Base-by-base conservation (phyloP, 2,329 filamentous ascomycete genomes). In the Stagonosporopsis chrysanthemi region DNA sequence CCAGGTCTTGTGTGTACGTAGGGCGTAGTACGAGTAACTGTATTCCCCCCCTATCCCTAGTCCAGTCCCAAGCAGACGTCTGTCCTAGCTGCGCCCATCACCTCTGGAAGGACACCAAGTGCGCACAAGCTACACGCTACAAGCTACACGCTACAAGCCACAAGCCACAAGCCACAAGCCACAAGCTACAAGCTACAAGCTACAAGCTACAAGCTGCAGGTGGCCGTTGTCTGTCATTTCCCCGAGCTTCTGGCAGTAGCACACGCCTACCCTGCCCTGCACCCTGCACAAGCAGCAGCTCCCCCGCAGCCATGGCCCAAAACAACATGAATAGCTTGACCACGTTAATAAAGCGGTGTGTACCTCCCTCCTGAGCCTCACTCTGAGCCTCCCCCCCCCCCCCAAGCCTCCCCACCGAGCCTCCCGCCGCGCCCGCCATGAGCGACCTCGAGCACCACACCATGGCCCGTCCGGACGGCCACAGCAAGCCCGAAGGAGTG, bases 301-400 rank as follows among this genome's bases (percentile, higher is more conserved):
- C 65, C 67, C 72, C 66, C 55, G 54, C 70, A 59, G 45, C 15
- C 62, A 93, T 93, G 90, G 86, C 89, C 65, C 81, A 87, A 62
- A 90, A 85, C 79, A 91, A 92, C 72, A 97, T 98, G 92, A 89
- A 98, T 80, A 98, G 97, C 76, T 82, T 99, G 62, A 96, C 92
- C 33, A 99, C 95, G 52, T 86, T 99, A 72, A 97, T 99, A 82
- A 99, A 99, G 86, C 88, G 95, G 95, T 98, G 86, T 70, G 86
- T 80, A 52, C 60, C 26, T 50, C 44, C 28, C 52, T 58, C n/a
- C 45, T 31, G 51, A 40, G 17, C 33, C 50, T 29, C 43, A 31
- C n/a, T n/a, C 6, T n/a, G 17, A 28, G 26, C 26, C 26, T 28
- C 2, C 26, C 26, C 4, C 26, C 26, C 4, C 2, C 26, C 26